phyloP scores from a whole-genome alignment of 768 basidiomycete genomes.

The Termitomyces sp. region DNA sequence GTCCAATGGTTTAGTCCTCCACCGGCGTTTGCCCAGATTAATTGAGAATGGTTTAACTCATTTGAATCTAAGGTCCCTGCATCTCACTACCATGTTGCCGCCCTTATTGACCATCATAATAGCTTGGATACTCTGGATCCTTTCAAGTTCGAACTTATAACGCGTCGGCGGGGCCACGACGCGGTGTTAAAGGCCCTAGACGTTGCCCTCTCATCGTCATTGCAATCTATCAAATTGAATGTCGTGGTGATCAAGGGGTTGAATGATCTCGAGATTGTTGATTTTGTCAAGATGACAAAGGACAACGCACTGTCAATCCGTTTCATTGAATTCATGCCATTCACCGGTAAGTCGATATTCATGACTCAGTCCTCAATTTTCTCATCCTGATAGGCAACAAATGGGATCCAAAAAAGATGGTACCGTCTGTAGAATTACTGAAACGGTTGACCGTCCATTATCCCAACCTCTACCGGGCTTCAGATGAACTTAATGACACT shows the following conservation, averaged over 20 bases:
- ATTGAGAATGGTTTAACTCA: constrained; percentile 73
- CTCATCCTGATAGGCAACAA: constrained; percentile 56
- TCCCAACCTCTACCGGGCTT: constrained; percentile 46
- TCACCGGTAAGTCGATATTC: constrained; percentile 52
- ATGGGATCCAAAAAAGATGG: constrained; percentile 80
- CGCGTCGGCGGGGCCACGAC: constrained; percentile 70
- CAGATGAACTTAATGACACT: constrained; percentile 75
- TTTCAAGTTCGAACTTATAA: constrained; percentile 84
- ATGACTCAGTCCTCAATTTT: background rate
- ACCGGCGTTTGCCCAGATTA: constrained; percentile 63
- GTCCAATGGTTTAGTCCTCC: constrained; percentile 73
- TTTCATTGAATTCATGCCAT: constrained; percentile 95
- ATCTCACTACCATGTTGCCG: background rate
- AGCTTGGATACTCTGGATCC: constrained; percentile 84
- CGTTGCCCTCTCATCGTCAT: constrained; percentile 47
- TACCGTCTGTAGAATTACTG: constrained; percentile 66
- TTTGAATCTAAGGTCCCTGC: constrained; percentile 52
- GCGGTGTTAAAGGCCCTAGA: constrained; percentile 67
- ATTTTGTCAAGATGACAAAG: constrained; percentile 75
- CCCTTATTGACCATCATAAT: constrained; percentile 1
- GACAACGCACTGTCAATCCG: constrained; percentile 61
- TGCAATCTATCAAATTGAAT: constrained; percentile 73
- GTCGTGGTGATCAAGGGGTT: constrained; percentile 78
- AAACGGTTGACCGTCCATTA: constrained; percentile 39
- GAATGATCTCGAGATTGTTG: constrained; percentile 74